These are phyloP conservation scores for Moniliella sp. DNA, from an alignment of 1,284 basidiomycete genomes.

Conservation along the genomic window DNA sequence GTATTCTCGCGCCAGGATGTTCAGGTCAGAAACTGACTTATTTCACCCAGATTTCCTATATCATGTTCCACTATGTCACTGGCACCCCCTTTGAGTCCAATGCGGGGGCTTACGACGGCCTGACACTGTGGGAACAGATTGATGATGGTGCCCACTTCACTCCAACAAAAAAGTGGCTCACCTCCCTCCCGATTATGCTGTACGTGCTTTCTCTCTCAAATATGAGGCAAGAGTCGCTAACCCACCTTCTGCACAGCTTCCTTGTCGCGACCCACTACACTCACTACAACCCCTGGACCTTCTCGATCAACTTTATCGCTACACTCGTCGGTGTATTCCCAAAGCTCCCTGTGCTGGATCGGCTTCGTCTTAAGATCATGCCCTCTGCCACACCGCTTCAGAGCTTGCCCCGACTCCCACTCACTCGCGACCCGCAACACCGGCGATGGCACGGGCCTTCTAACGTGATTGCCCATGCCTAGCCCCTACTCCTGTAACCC, in stretches of 20 bases:
- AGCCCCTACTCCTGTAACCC: too few relatives aligned
- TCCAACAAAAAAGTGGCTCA: constrained; percentile 89
- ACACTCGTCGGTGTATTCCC: constrained; percentile 70
- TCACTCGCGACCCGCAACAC: too few relatives aligned
- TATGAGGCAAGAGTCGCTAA: neutral
- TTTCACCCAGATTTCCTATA: constrained; percentile 70
- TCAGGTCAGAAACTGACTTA: too few relatives aligned
- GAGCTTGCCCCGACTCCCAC: too few relatives aligned
- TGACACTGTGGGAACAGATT: constrained; percentile 98
- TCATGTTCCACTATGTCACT: constrained; percentile 97
- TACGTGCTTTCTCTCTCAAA: constrained; percentile 39
- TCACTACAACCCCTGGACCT: constrained; percentile 55
- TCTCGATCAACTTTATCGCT: constrained; percentile 70
- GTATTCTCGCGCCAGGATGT: too few relatives aligned
- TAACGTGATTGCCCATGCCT: too few relatives aligned
- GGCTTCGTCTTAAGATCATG: too few relatives aligned
- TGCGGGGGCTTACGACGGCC: constrained; percentile 81
- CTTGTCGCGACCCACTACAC: constrained; percentile 94
- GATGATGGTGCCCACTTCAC: constrained; percentile 96
- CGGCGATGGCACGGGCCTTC: too few relatives aligned
- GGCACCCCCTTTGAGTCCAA: constrained; percentile 77
- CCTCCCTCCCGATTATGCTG: constrained; percentile 72
- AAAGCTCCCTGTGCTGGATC: constrained; percentile 76
- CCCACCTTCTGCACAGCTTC: constrained; percentile 62
- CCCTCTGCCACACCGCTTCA: too few relatives aligned